A percentile compares a stretch with the other conserved stretches of the same genome.
Conservation (phyloP, 495 filamentous ascomycete genomes). For the Oidiodendron maius region DNA sequence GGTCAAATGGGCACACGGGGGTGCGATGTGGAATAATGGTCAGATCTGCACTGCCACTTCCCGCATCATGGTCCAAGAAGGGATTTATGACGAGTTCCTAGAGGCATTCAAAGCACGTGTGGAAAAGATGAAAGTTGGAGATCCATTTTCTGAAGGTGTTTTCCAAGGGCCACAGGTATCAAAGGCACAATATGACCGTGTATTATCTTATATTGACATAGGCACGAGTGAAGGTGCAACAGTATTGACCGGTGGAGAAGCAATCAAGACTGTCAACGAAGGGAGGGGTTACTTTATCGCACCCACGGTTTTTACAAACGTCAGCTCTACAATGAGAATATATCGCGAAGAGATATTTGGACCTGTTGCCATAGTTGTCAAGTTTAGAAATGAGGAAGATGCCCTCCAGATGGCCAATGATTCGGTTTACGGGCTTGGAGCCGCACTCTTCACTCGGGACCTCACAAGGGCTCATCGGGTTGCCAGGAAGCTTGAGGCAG, state of each 20-base stretch:
- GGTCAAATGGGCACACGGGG: constrained; percentile 93
- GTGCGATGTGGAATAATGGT: constrained; percentile 96
- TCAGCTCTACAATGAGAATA: constrained; percentile 23
- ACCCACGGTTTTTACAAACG: constrained; percentile 1
- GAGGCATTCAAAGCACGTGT: background rate
- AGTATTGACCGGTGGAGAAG: constrained; percentile 5
- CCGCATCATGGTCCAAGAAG: constrained; percentile 4
- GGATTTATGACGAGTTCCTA: constrained; percentile 1
- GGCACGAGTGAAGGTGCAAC: constrained; percentile 56
- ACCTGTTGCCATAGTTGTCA: constrained; percentile 38
- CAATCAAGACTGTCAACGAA: constrained; percentile 34
- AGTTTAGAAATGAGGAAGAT: constrained; percentile 55
- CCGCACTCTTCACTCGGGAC: constrained; percentile 78
- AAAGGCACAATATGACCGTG: constrained; percentile 51
- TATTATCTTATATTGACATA: constrained; percentile 53
- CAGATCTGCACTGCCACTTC: constrained; percentile 92
- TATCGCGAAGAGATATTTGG: constrained; percentile 51
- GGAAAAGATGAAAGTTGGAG: constrained; percentile 63
- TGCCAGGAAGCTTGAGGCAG: constrained; percentile 66
- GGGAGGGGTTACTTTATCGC: background rate
- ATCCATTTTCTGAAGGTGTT: constrained; percentile 76
- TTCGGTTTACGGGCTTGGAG: constrained; percentile 71
- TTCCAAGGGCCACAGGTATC: constrained; percentile 81
- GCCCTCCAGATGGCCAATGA: constrained; percentile 71
- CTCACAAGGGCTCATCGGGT: constrained; percentile 69